Conservation (phyloP, 345 rosid genomes). For the Moricandia moricandioides region DNA sequence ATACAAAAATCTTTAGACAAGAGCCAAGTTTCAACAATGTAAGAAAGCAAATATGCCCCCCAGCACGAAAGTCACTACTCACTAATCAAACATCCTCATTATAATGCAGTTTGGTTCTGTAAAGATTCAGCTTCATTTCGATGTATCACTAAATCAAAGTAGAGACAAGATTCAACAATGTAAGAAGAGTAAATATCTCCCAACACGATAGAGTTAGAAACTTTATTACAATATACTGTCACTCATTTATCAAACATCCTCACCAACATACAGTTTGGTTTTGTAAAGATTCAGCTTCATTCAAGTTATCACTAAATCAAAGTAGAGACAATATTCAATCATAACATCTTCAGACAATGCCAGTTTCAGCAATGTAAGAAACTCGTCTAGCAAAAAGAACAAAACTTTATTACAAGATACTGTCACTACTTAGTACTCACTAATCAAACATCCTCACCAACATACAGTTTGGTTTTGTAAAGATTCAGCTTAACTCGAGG, state of each 20-base stretch:
- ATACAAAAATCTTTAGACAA: not conserved
- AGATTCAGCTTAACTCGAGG: too few relatives aligned
- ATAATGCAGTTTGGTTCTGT: not conserved
- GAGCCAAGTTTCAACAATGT: not conserved
- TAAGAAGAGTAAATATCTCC: not conserved
- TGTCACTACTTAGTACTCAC: not conserved
- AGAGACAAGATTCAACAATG: too few relatives aligned
- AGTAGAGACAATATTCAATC: not conserved
- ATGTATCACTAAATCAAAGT: too few relatives aligned
- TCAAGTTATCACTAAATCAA: not conserved
- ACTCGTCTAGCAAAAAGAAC: too few relatives aligned
- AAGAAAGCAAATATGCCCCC: not conserved
- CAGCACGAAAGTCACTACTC: not conserved
- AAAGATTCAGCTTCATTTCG: not conserved
- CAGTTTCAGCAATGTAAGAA: too few relatives aligned
- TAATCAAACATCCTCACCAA: slow-evolving; percentile 1
- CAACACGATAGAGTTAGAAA: not conserved
- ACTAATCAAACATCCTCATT: not conserved
- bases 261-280: not conserved
- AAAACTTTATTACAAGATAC: not conserved
- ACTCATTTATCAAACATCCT: slow-evolving; percentile 3
- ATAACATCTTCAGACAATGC: not conserved
- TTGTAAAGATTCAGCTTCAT: not conserved
- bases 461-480: too few relatives aligned
- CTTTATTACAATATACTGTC: slow-evolving; percentile 1